Percentiles rank a stretch among this genome's conserved stretches.
These are phyloP conservation scores for Liquidambar formosana DNA, from an alignment of 164 flowering plant genomes.

Conservation along the genomic window DNA sequence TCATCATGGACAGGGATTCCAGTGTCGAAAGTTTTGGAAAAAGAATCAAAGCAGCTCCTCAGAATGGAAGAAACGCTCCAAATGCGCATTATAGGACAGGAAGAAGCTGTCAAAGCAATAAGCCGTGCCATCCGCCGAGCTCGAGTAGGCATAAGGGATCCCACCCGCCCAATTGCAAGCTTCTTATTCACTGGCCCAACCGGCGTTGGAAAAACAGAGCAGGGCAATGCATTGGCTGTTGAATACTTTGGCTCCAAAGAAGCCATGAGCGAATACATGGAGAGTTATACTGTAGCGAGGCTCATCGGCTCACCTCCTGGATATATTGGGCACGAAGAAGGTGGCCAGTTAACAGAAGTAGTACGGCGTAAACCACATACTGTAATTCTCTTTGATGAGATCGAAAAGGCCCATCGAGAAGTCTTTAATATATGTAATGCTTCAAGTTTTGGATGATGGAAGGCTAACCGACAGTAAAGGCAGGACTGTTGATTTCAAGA, in stretches of 20 bases:
- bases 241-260: conserved; percentile 35
- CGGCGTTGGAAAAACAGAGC: conserved; percentile 48
- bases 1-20: conserved; percentile 43
- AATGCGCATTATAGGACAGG: conserved; percentile 31
- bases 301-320: conserved; percentile 43
- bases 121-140: conserved; percentile 37
- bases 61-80: conserved; percentile 29
- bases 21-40: conserved; percentile 20
- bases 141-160: conserved; percentile 37
- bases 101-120: conserved; percentile 39
- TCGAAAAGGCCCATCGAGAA: conserved; percentile 42
- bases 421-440: conserved; percentile 36
- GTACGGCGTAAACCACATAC: conserved; percentile 30
- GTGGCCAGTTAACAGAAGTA: conserved; percentile 40
- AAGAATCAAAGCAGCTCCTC: conserved; percentile 28
- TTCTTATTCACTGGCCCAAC: conserved; percentile 51
- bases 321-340: conserved; percentile 33
- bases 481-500: conserved; percentile 33
- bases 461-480: conserved; percentile 38
- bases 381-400: conserved; percentile 38
- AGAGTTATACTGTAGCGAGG: conserved; percentile 13
- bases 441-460: conserved; percentile 42
- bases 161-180: conserved; percentile 34
- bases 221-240: conserved; percentile 33
- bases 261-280: conserved; percentile 40